Percentiles rank a stretch among this genome's conserved stretches.
Evolutionary conservation across 2,329 filamentous ascomycete species (phyloP).

Genomic region (Alternaria incomplexa): DNA sequence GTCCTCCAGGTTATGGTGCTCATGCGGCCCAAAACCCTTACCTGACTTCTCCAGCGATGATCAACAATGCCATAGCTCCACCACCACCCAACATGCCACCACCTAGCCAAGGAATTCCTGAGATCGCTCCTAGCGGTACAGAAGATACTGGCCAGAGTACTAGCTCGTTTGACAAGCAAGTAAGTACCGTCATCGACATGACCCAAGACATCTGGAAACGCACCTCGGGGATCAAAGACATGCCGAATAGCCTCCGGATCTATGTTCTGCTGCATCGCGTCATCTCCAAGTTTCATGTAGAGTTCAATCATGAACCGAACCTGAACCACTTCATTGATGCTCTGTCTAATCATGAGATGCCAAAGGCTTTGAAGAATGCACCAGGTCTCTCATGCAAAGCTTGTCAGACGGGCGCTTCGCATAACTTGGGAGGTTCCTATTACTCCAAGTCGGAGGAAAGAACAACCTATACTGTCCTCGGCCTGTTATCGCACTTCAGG

Average conservation of each 20-base stretch:
- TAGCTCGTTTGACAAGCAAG: conserved; percentile 48
- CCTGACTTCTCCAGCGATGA: conserved; percentile 41
- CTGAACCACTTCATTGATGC: conserved; percentile 62
- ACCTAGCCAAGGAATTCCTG: conserved; percentile 24
- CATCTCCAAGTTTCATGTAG: conserved; percentile 62
- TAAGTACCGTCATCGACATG: conserved; percentile 52
- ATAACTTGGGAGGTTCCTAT: conserved; percentile 36
- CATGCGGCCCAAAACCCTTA: conserved; percentile 33
- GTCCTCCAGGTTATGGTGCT: conserved; percentile 35
- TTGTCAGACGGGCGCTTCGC: conserved; percentile 41
- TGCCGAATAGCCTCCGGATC: conserved; percentile 68
- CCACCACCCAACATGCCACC: conserved; percentile 30
- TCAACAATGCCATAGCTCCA: conserved; percentile 33
- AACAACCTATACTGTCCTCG: conserved; percentile 55
- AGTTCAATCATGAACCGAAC: conserved; percentile 63
- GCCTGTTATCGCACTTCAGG: conserved; percentile 66
- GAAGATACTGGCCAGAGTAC: conserved; percentile 40
- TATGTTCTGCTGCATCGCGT: conserved; percentile 69
- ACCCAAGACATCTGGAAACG: conserved; percentile 69
- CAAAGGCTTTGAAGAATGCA: conserved; percentile 53
- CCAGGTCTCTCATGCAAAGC: conserved; percentile 53
- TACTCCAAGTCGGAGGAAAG: conserved; percentile 48
- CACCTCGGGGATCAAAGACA: conserved; percentile 64
- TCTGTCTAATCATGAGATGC: conserved; percentile 50
- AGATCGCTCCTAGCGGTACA: conserved; percentile 18